Base-by-base conservation (phyloP, 257 asterid species). In the Gardenia jasminoides region DNA sequence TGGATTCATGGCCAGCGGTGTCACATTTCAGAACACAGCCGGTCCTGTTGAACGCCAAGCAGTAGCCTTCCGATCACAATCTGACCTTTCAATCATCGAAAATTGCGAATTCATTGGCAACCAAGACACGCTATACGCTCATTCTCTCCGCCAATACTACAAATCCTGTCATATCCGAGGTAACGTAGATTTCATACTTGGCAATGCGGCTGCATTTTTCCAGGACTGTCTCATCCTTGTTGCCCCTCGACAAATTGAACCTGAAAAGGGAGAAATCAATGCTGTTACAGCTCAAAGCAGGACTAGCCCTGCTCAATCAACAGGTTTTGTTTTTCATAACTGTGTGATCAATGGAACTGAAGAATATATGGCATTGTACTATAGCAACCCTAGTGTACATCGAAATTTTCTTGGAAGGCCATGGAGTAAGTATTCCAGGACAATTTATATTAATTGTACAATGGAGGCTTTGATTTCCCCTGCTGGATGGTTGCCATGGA, bases 1-100 rank as follows among this genome's bases (percentile, higher is more conserved):
- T 79, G 89, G 90, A 72, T 89, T 89, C 77, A 89, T 89, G 92
- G 90, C 90, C 0, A 82, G 80, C 47, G 89, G 83, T 41, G 70
- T 89, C 77, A 87, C 90, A 2, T 56, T 89, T 76, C 76, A 87
- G 79, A 89, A 89, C 79, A 85, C 89, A 70, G 90, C 90, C 28
- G 92, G 90, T n/a, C 85, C 90, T 9, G 80, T 58, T 54, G 87
- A 90, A 31, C 86, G 83, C 74, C 90, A 89, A 84, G 92, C 92
- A 19, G 92, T 89, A 76, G 92, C 92, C 43, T 89, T 87, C 80
- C 82, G 92, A 54, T 85, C 89, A 3, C 82, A 81, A 16, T 85
- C 89, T 59, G 92, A 87, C 50, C 84, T 66, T 6, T 89, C 92
- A 0, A 44, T 87, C 12, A 10, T 89, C 41, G 88, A 89, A 80